Evolutionary conservation across 805 yeast species (phyloP), one percentile per base, ranked within the genome.

Genomic region (Monosporozyma unispora): DNA sequence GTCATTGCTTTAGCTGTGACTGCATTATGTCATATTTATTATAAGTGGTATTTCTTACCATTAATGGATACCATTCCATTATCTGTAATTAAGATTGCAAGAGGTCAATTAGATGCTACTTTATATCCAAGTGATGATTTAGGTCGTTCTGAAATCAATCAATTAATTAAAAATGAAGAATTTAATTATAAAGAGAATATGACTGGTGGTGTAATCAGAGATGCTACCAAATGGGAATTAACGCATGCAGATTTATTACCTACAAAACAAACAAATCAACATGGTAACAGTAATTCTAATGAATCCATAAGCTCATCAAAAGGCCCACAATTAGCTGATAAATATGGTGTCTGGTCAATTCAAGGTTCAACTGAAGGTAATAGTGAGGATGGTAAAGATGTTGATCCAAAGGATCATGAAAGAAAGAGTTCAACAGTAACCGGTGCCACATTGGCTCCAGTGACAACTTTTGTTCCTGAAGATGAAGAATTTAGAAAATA

Each of bases 31-130:
- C 91, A 84, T 60, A 52, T 84, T 28, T 82, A 73, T 63, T 70
- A 79, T 59, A 80, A 79, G 61, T 64, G 74, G 65, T 75, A 65
- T 53, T 84, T 83, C 64, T 74, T 79, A 45, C 82, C 87, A 31
- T 63, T 84, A 51, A 70, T 80, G 48, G 88, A 85, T 48, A 68
- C 75, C 40, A 87, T 86, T 48, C 95, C 93, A 52, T 62, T 85
- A 47, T 79, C 84, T 46, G 88, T 69, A 3, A 65, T 72, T 37
- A 54, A 60, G 22, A 61, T 63, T 48, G 66, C 72, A 9, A 65
- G 70, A 54, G 71, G 72, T 35, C 67, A 74, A 53, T 39, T 62
- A 12, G 69, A 70, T 6, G 67, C 61, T 52, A 58, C 57, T n/a
- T 10, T 19, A 18, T 84, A 84, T 61, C 87, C 89, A 57, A 67